phyloP scores from a whole-genome alignment of 192 early-diverging fungal genomes.

The Coemansia sp. region DNA sequence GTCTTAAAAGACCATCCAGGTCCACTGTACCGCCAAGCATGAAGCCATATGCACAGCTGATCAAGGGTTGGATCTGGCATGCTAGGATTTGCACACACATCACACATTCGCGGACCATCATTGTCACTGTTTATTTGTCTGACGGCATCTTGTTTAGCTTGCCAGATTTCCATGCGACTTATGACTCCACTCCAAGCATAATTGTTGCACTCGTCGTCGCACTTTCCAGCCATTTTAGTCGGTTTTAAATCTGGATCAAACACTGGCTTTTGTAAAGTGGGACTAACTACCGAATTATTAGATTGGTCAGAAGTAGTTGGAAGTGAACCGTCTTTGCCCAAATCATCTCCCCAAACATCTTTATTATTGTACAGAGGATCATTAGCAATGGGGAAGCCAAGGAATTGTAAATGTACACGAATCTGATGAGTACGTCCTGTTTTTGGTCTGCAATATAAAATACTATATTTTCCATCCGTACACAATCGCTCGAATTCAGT shows the following conservation, averaged over 20 bases:
- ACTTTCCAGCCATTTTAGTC: constrained; percentile 18
- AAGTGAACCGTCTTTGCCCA: constrained; percentile 57
- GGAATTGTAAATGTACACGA: constrained; percentile 90
- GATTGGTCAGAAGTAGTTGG: constrained; percentile 6
- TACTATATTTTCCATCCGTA: constrained; percentile 66
- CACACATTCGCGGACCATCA: constrained; percentile 47
- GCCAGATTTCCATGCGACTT: constrained; percentile 41
- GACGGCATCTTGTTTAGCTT: constrained; percentile 26
- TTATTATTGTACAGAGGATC: constrained; percentile 86
- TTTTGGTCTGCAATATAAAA: constrained; percentile 78
- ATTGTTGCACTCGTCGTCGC: constrained; percentile 15
- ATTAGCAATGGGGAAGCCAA: constrained; percentile 92
- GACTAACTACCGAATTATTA: background rate
- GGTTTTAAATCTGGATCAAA: constrained; percentile 7
- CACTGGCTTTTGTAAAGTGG: background rate
- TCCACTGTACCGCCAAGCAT: constrained; percentile 81
- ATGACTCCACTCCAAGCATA: constrained; percentile 25
- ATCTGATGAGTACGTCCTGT: constrained; percentile 98
- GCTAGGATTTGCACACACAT: constrained; percentile 59
- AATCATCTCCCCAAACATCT: constrained; percentile 65
- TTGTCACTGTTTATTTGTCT: constrained; percentile 11
- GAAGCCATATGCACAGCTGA: constrained; percentile 84
- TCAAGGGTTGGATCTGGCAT: constrained; percentile 69
- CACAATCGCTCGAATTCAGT: constrained; percentile 73
- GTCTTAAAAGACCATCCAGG: constrained; percentile 79